Base-by-base conservation (phyloP, 129 eudicot species). In the Rutidosis leptorrhynchoides region DNA sequence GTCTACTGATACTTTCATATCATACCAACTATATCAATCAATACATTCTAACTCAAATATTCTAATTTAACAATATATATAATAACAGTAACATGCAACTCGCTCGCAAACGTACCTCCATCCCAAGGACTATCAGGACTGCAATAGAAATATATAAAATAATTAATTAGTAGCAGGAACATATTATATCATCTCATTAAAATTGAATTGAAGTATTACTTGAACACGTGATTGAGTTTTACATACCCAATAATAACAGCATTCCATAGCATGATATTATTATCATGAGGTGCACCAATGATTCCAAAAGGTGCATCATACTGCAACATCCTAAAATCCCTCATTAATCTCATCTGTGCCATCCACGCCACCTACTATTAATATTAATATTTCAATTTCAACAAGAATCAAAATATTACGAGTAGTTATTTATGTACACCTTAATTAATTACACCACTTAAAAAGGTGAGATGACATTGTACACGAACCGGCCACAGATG, bases 231-330 rank as follows among this genome's bases (percentile, higher is more conserved):
- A n/a, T 1, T 27, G 14, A 53, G 6, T 12, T 26, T 46, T 12
- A 45, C 48, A 9, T 76, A 87, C 95, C 95, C 95, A 59, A 87
- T 83, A 51, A 87, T 83, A 9, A 87, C 87, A 43, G 95, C 95
- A 55, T 87, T 87, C 90, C 95, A 87, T 5, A 87, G 87, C 95
- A 87, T 83, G 6, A 87, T 87, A 68, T 87, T 87, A 49, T 81
- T 83, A 58, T 87, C 90, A 63, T 75, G 79, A 6, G 86, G 84
- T 0, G 86, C 86, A 64, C 86, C 90, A 73, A 84, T 84, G 55
- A 84, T 81, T 62, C 95, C 90, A 58, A 90, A 90, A 6, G 95
- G 95, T 35, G 95, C 90, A 68, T 83, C 95, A 74, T 87, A 90
- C 80, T 83, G 85, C 63, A 87, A 57, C 78, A 89, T 72, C 82